phyloP scores from a whole-genome alignment of 208 protist species.

The Spongospora subterranea region DNA sequence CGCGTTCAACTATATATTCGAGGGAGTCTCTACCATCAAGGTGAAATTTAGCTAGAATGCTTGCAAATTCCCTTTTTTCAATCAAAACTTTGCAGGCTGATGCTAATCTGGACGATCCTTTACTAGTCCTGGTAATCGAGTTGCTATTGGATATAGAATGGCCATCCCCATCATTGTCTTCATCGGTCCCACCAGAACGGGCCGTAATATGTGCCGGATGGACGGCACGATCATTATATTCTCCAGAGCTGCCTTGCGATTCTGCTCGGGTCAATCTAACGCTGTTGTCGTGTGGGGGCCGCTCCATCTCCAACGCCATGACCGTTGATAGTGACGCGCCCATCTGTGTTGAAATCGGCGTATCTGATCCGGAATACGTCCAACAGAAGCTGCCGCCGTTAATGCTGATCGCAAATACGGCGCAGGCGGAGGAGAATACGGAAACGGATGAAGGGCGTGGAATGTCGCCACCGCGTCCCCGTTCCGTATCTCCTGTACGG shows the following conservation, averaged over 20 bases:
- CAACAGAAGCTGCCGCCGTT: background rate
- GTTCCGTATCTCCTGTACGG: too few relatives aligned
- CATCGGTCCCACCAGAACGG: background rate
- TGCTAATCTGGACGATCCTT: background rate
- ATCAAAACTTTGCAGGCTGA: background rate
- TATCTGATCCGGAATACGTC: background rate
- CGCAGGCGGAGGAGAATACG: too few relatives aligned
- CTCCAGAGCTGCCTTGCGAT: slow-evolving; percentile 6
- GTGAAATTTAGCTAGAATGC: too few relatives aligned
- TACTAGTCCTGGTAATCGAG: slow-evolving; percentile 17
- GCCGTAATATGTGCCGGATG: slow-evolving; percentile 11
- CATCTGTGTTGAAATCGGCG: slow-evolving; percentile 47
- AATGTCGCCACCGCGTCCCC: too few relatives aligned
- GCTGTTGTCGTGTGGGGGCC: background rate
- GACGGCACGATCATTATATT: slow-evolving; percentile 45
- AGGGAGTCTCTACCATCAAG: background rate
- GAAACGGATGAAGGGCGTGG: too few relatives aligned
- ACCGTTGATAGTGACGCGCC: background rate
- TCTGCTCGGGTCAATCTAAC: background rate
- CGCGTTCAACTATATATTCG: slow-evolving; percentile 24
- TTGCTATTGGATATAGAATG: slow-evolving; percentile 20
- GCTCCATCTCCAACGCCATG: background rate
- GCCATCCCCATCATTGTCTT: background rate
- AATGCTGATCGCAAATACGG: background rate
- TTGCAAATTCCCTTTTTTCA: too few relatives aligned